A percentile compares a stretch with the other conserved stretches of the same genome.
phyloP scores from a whole-genome alignment of 2,329 filamentous ascomycete genomes.

The Aciculosporium take region DNA sequence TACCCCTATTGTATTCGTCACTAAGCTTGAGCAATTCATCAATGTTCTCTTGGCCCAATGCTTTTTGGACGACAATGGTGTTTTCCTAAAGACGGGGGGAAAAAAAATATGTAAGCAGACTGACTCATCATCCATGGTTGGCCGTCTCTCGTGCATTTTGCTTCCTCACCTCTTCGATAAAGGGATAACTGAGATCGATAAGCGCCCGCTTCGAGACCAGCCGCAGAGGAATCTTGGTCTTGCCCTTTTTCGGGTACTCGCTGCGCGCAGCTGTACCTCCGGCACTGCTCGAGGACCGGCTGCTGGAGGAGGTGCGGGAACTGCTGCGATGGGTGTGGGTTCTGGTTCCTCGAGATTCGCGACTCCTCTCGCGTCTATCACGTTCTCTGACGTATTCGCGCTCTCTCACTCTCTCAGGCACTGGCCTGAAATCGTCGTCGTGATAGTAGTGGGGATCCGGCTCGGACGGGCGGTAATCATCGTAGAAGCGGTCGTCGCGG shows the following conservation, averaged over 20 bases:
- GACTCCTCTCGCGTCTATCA: conserved; percentile 28
- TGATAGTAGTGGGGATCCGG: conserved; percentile 53
- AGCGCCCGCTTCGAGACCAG: conserved; percentile 70
- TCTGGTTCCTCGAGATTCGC: conserved; percentile 25
- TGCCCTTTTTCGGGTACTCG: conserved; percentile 69
- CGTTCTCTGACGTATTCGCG: conserved; percentile 40
- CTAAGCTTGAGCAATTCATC: conserved; percentile 77
- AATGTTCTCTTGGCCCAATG: conserved; percentile 79
- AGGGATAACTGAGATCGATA: conserved; percentile 75
- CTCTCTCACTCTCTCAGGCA: conserved; percentile 45
- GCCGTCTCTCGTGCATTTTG: conserved; percentile 6
- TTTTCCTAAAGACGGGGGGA: conserved; percentile 49
- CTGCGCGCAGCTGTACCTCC: conserved; percentile 38
- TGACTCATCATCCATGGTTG: neutral
- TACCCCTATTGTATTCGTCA: conserved; percentile 56
- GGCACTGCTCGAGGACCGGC: conserved; percentile 31
- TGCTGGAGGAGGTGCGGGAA: conserved; percentile 32
- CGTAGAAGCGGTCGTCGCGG: conserved; percentile 40
- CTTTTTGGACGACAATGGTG: conserved; percentile 67
- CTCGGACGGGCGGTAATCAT: conserved; percentile 55
- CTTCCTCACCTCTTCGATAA: conserved; percentile 60
- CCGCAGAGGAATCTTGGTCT: conserved; percentile 72
- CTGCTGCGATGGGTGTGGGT: conserved; percentile 25
- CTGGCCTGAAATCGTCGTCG: conserved; percentile 56
- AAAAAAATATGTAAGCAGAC: neutral